Conservation (phyloP, 768 basidiomycete genomes). For the Suillus ampliporus region DNA sequence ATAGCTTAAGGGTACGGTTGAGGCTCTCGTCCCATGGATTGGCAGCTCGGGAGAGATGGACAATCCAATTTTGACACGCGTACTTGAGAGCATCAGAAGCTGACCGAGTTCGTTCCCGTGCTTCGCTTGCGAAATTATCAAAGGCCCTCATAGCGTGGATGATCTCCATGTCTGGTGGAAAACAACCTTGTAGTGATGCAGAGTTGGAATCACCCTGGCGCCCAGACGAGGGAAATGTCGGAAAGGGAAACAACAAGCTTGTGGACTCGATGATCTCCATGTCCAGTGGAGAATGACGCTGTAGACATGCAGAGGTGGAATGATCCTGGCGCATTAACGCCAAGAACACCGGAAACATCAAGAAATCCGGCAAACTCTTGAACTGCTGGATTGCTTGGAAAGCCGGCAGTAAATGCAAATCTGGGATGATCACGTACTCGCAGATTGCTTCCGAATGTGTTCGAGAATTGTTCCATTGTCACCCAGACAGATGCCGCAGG, state of each 20-base stretch:
- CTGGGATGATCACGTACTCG: background rate
- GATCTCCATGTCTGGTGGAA: background rate
- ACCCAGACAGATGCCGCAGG: background rate
- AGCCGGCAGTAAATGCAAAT: background rate
- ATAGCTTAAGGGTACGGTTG: background rate
- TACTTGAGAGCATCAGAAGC: background rate
- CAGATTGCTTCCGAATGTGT: background rate
- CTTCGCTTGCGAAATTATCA: background rate
- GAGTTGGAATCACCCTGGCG: background rate
- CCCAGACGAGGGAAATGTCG: background rate
- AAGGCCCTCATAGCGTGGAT: background rate
- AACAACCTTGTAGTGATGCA: background rate
- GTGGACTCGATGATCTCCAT: too few relatives aligned
- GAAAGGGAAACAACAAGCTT: too few relatives aligned
- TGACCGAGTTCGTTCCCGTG: background rate
- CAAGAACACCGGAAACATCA: background rate
- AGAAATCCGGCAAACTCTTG: background rate
- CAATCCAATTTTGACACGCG: background rate
- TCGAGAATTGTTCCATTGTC: background rate
- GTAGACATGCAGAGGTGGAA: too few relatives aligned
- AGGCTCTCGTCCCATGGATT: background rate
- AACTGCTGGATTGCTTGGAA: background rate
- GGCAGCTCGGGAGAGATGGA: background rate
- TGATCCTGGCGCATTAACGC: too few relatives aligned
- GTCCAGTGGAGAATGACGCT: too few relatives aligned